Evolutionary conservation across 2,329 filamentous ascomycete species (phyloP).

Genomic region (Trichophaea hybrida): DNA sequence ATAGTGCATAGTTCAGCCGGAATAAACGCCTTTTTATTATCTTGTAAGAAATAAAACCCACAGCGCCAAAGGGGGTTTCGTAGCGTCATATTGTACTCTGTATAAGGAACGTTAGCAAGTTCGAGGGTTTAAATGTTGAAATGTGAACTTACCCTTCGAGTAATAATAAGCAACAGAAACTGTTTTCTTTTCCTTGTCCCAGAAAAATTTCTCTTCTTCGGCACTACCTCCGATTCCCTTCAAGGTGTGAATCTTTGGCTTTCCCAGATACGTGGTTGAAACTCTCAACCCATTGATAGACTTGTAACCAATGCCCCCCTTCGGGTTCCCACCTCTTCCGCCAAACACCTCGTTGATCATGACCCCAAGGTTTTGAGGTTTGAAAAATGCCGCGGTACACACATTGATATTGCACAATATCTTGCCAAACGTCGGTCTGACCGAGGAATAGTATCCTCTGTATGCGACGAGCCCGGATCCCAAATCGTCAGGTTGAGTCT

Average conservation of each 20-base stretch:
- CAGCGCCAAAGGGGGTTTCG: neutral
- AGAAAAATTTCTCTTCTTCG: conserved; percentile 27
- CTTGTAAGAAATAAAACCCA: conserved; percentile 5
- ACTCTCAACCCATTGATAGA: conserved; percentile 34
- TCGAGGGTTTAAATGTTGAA: neutral
- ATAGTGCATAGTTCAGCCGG: conserved; percentile 53
- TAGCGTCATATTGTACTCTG: conserved; percentile 2
- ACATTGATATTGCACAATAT: conserved; percentile 51
- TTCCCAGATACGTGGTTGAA: conserved; percentile 31
- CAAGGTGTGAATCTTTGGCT: conserved; percentile 30
- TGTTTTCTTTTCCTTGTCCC: conserved; percentile 34
- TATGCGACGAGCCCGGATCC: conserved; percentile 42
- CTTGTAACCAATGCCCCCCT: conserved; percentile 23
- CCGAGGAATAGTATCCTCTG: conserved; percentile 28
- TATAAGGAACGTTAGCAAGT: neutral
- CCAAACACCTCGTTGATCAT: conserved; percentile 31
- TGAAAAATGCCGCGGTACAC: conserved; percentile 45
- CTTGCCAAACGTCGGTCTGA: conserved; percentile 43
- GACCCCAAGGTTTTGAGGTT: conserved; percentile 32
- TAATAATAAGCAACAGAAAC: conserved; percentile 38
- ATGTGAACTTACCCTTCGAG: conserved; percentile 29
- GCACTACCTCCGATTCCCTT: conserved; percentile 28
- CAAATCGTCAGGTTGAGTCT: conserved; percentile 31
- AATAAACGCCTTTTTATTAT: conserved; percentile 46
- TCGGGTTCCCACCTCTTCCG: conserved; percentile 16